These are phyloP conservation scores for Corrigiola litoralis DNA, from an alignment of 179 eudicot genomes.

Conservation along the genomic window DNA sequence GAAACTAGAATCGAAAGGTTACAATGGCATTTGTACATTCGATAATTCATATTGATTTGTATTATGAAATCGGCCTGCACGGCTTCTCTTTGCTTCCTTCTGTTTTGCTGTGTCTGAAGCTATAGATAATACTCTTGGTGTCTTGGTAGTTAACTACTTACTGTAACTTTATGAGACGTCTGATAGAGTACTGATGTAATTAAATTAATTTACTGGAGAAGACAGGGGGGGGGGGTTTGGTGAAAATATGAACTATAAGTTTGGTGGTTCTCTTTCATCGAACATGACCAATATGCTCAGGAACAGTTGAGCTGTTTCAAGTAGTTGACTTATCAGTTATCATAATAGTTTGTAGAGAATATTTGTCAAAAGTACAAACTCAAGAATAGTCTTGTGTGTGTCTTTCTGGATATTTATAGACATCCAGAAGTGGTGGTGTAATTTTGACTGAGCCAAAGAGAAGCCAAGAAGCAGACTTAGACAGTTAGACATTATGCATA, in stretches of 20 bases:
- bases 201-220: background rate
- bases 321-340: background rate
- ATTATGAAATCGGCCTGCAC: too few species aligned
- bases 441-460: too few species aligned
- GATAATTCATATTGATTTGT: too few species aligned
- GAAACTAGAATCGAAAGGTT: background rate
- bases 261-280: conserved; percentile 1
- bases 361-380: too few species aligned
- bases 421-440: too few species aligned
- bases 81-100: too few species aligned
- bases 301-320: background rate
- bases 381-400: too few species aligned
- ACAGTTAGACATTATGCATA: too few species aligned
- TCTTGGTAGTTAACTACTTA: background rate
- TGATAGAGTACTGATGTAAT: too few species aligned
- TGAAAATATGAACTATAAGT: background rate
- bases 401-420: too few species aligned
- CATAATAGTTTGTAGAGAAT: background rate
- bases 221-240: background rate
- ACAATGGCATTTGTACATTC: background rate
- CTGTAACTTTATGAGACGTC: background rate
- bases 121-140: background rate
- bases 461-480: too few species aligned
- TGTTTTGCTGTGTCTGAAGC: too few species aligned
- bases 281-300: background rate